Base-by-base conservation (phyloP, 257 asterid species). In the Solanum dulcamara region DNA sequence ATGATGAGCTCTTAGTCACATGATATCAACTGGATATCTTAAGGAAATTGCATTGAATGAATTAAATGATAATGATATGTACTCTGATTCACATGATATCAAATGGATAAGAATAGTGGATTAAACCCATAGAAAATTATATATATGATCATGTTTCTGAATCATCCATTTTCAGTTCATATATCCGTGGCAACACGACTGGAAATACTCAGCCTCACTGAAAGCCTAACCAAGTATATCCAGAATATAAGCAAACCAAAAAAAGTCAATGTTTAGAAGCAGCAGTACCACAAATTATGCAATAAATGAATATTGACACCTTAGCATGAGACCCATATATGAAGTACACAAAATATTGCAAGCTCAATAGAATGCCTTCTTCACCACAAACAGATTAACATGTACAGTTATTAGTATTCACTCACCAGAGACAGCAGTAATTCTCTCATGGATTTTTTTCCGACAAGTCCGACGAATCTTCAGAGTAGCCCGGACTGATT, bases 401-500 rank as follows among this genome's bases (percentile, higher is more conserved):
- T 42, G 72, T 26, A 37, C 33, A 14, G 46, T 55, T 28, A 2
- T 7, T 10, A 59, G 18, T 3, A 33, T 33, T 44, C 18, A 81
- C 91, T 88, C 87, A 94, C 99, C 95, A 40, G 84, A 89, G 90
- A 97, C 87, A 84, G 96, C 94, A 4, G 59, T 86, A 64, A 97
- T 92, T 90, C 99, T 94, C 89, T 95, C 98, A 1, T 94, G 94
- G 87, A 95, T 94, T 94, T 92, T 95, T 90, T 91, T 91, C 86
- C 97, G 93, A 88, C 93, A 94, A 81, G 89, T 89, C 60, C 98
- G 91, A 50, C 90, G 94, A 89, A 82, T 91, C 89, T 93, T 92
- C 87, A 95, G 80, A 88, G 91, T 80, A 46, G 74, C 81, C 44
- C 96, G 92, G 33, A 22, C 85, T 33, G 88, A 86, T 88, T 92